Evolutionary conservation across 768 basidiomycete genomes (phyloP).

Genomic region (Leccinum obscurum): DNA sequence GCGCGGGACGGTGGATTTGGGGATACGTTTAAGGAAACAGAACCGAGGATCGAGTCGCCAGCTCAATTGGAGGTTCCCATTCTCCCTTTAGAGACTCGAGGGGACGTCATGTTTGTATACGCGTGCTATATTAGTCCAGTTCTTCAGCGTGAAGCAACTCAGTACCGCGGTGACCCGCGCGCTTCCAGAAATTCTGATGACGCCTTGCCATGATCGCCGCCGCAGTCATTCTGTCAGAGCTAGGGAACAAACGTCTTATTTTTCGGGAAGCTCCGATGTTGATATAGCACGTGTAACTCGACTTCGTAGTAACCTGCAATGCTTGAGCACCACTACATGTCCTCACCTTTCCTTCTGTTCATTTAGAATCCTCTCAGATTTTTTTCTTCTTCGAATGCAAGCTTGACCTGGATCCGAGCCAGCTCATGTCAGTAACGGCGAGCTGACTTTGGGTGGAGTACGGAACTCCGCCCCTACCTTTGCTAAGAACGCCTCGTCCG

Average conservation of each 20-base stretch:
- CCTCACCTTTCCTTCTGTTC: neutral
- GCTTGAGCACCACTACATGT: neutral
- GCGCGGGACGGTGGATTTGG: neutral
- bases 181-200: neutral
- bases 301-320: neutral
- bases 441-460: neutral
- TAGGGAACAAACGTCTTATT: neutral
- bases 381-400: constrained; percentile 50
- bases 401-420: constrained; percentile 41
- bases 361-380: constrained; percentile 11
- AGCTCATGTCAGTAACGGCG: neutral
- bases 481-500: constrained; percentile 63
- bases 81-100: neutral
- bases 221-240: no score
- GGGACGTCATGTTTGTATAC: neutral
- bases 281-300: neutral
- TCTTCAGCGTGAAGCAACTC: neutral
- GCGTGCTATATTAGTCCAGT: neutral
- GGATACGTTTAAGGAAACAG: neutral
- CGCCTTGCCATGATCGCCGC: neutral
- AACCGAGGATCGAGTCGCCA: neutral
- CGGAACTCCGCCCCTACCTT: constrained; percentile 41
- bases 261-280: neutral
- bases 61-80: neutral
- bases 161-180: neutral